phyloP scores from a whole-genome alignment of 2,329 filamentous ascomycete species.

The Ascochyta pisi region DNA sequence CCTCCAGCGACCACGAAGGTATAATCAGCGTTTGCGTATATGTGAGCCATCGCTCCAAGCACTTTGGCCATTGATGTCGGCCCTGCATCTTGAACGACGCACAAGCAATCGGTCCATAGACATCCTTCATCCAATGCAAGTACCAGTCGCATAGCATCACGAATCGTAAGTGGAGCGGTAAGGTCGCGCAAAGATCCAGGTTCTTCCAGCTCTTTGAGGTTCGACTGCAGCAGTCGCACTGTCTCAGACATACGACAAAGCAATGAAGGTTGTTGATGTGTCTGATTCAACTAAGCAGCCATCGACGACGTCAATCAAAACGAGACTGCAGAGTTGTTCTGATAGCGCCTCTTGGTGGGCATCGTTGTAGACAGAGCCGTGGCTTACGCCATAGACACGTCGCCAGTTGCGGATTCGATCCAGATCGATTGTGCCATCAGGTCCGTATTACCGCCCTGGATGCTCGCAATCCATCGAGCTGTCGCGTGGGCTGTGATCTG shows the following conservation, averaged over 20 bases:
- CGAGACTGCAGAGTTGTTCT: background rate
- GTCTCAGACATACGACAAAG: background rate
- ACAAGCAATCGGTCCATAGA: slow-evolving; percentile 2
- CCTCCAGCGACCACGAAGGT: background rate
- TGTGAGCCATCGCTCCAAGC: background rate
- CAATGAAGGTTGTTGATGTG: background rate
- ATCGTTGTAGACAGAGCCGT: background rate
- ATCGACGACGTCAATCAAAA: background rate
- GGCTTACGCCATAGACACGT: background rate
- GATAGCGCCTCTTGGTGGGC: too few relatives aligned
- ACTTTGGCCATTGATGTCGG: background rate
- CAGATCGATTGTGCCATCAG: background rate
- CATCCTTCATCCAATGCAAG: background rate
- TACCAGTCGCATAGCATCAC: background rate
- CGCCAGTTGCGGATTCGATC: background rate
- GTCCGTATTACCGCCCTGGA: background rate
- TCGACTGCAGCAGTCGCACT: background rate
- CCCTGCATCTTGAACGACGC: background rate
- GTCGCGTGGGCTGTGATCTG: background rate
- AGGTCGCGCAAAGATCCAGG: background rate
- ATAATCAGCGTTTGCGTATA: background rate
- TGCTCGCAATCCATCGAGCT: background rate
- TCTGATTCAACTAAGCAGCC: background rate
- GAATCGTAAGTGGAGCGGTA: background rate
- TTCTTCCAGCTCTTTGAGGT: background rate